Conservation (phyloP, 164 flowering plant species). For the Berberis vulgaris region DNA sequence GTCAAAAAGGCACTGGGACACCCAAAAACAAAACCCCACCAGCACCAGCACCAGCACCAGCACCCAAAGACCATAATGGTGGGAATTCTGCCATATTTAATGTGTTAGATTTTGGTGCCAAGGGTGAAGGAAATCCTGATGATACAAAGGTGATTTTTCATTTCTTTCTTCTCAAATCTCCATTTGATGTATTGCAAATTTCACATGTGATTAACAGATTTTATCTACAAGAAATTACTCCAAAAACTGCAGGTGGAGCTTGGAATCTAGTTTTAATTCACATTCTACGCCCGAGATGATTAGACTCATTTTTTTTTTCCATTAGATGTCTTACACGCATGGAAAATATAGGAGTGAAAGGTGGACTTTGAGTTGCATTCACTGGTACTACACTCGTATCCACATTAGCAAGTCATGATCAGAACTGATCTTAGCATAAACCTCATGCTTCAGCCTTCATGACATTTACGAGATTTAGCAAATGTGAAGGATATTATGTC, state of each 20-base stretch:
- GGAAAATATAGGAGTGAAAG: neutral
- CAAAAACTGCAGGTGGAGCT: too few species aligned
- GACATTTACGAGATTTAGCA: too few species aligned
- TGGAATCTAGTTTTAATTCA: too few species aligned
- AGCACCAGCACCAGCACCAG: conserved; percentile 21
- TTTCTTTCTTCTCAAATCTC: neutral
- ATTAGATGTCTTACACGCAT: neutral
- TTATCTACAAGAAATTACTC: neutral
- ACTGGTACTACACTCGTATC: neutral
- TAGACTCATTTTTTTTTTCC: too few species aligned
- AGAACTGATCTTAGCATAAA: too few species aligned
- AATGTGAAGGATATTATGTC: too few species aligned
- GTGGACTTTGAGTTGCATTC: neutral
- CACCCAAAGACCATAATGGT: conserved; percentile 19
- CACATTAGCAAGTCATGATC: too few species aligned
- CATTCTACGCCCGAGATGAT: too few species aligned
- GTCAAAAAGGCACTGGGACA: conserved; percentile 16
- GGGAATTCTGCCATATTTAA: conserved; percentile 24
- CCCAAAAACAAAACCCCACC: conserved; percentile 25
- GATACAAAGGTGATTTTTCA: conserved; percentile 67
- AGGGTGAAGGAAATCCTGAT: conserved; percentile 74
- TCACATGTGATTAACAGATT: neutral
- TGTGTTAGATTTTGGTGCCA: conserved; percentile 80
- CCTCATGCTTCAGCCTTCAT: too few species aligned
- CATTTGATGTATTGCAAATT: neutral